Evolutionary conservation across 2,329 filamentous ascomycete species (phyloP).

Genomic region (Epichloe elymi): DNA sequence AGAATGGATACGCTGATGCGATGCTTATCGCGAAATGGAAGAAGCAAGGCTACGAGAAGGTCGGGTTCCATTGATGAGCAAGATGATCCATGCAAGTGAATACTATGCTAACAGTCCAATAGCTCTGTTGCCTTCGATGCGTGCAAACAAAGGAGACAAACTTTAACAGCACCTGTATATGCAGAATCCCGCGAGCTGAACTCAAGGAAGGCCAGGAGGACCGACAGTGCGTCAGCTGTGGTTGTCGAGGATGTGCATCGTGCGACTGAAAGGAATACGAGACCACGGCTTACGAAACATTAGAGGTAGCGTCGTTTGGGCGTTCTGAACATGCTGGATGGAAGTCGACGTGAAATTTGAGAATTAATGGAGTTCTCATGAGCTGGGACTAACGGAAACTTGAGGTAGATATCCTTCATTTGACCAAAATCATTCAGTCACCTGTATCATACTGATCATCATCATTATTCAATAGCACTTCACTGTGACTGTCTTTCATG

Average conservation of each 20-base stretch:
- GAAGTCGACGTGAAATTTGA: background rate
- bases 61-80: constrained; percentile 23
- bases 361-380: background rate
- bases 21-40: constrained; percentile 99
- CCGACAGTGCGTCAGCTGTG: constrained; percentile 89
- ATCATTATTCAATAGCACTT: constrained; percentile 11
- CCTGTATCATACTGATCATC: constrained; percentile 21
- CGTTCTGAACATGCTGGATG: constrained; percentile 3
- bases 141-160: constrained; percentile 99
- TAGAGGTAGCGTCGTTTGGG: constrained; percentile 7
- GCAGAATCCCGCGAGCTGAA: constrained; percentile 78
- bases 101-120: constrained; percentile 1
- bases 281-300: background rate
- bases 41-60: constrained; percentile 98
- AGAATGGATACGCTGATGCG: constrained; percentile 90
- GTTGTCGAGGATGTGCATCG: constrained; percentile 81
- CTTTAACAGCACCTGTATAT: constrained; percentile 95
- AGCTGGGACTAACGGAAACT: constrained; percentile 4
- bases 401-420: constrained; percentile 25
- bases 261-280: constrained; percentile 46
- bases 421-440: constrained; percentile 15
- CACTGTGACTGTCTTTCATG: constrained; percentile 17
- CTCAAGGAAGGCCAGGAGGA: constrained; percentile 73
- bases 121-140: constrained; percentile 89
- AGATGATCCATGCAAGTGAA: constrained; percentile 5